These are phyloP conservation scores for Fusarium mexicanum DNA, from an alignment of 2,329 filamentous ascomycete species.

Conservation along the genomic window DNA sequence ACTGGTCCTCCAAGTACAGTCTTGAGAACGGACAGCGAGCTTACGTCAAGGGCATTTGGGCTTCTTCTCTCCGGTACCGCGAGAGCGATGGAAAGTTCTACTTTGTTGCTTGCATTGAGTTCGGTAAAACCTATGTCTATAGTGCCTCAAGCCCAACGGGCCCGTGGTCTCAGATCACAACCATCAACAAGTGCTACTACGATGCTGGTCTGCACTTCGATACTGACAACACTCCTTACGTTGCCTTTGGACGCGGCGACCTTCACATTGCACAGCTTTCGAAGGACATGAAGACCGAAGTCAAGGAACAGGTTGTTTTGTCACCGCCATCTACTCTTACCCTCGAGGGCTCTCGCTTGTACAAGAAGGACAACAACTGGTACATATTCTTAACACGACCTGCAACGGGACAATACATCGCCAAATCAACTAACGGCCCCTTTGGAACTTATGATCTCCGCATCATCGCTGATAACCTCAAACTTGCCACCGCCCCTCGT, in stretches of 20 bases:
- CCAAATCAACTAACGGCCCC: constrained; percentile 53
- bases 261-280: constrained; percentile 62
- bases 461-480: constrained; percentile 50
- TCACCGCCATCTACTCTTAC: not conserved
- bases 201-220: constrained; percentile 65
- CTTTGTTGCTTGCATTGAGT: constrained; percentile 53
- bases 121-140: constrained; percentile 61
- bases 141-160: constrained; percentile 54
- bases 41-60: constrained; percentile 66
- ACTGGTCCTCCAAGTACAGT: constrained; percentile 2
- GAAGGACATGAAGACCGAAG: constrained; percentile 44
- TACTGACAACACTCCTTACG: constrained; percentile 66
- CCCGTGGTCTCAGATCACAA: constrained; percentile 53
- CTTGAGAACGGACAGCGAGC: constrained; percentile 52
- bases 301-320: constrained; percentile 10
- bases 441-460: constrained; percentile 62
- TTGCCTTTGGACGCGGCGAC: constrained; percentile 60
- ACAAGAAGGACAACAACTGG: constrained; percentile 63
- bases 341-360: constrained; percentile 64
- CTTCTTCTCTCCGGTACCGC: constrained; percentile 47
- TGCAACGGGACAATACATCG: constrained; percentile 56
- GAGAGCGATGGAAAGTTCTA: constrained; percentile 26
- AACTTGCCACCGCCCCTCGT: constrained; percentile 52
- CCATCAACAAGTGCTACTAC: constrained; percentile 64
- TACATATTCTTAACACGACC: constrained; percentile 63